Percentiles rank a stretch among this genome's conserved stretches.
These are phyloP conservation scores for Clonostachys rosea DNA, from an alignment of 2,329 filamentous ascomycete species.

Conservation along the genomic window DNA sequence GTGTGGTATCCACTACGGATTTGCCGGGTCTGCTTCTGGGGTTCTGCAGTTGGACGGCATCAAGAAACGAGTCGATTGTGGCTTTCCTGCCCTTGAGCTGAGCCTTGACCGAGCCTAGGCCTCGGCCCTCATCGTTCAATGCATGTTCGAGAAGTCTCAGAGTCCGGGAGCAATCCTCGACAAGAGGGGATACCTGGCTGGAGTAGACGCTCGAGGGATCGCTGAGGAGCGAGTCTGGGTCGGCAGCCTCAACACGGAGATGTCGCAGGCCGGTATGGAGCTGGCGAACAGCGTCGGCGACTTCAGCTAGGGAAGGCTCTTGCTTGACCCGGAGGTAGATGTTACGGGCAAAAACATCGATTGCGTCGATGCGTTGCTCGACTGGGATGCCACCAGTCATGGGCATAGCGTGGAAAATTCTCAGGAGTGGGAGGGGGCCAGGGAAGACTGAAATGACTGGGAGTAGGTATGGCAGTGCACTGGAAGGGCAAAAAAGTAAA, in stretches of 20 bases:
- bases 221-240: conserved; percentile 51
- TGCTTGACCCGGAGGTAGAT: conserved; percentile 49
- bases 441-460: too few relatives aligned
- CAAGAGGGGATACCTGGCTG: conserved; percentile 43
- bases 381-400: conserved; percentile 25
- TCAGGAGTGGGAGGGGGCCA: too few relatives aligned
- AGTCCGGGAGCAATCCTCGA: conserved; percentile 50
- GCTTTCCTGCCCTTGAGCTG: conserved; percentile 48
- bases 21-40: neutral
- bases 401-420: neutral
- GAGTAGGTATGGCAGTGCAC: too few relatives aligned
- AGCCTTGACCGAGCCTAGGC: conserved; percentile 32
- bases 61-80: conserved; percentile 50
- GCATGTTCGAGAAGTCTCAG: conserved; percentile 50
- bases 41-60: conserved; percentile 44
- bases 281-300: conserved; percentile 43
- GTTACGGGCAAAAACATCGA: conserved; percentile 49
- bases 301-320: conserved; percentile 41
- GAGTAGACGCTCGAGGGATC: conserved; percentile 33
- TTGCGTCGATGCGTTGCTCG: conserved; percentile 46
- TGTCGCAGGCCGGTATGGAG: conserved; percentile 53
- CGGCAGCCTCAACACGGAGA: conserved; percentile 52
- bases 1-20: conserved; percentile 28
- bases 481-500: too few relatives aligned
- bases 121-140: conserved; percentile 35